phyloP scores from a whole-genome alignment of 1,284 basidiomycete species.

The Malassezia restricta region DNA sequence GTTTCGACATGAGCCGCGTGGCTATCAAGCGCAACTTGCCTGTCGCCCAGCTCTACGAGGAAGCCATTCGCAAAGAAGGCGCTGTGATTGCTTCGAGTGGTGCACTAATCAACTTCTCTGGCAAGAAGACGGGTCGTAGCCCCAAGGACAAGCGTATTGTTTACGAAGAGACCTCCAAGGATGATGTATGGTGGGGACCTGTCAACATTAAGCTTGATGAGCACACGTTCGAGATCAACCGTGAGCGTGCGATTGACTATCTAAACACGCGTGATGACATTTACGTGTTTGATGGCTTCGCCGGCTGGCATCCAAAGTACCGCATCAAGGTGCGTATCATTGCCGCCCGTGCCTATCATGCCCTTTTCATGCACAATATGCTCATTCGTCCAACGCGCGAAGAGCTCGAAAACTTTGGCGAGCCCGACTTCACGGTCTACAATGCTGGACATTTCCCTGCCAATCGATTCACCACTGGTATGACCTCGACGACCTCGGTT shows the following conservation, averaged over 20 bases:
- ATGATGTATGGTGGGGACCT: constrained; percentile 98
- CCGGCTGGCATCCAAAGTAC: constrained; percentile 98
- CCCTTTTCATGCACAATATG: constrained; percentile 92
- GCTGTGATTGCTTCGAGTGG: constrained; percentile 92
- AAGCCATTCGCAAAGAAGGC: constrained; percentile 93
- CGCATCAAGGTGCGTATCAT: constrained; percentile 99
- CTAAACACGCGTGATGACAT: constrained; percentile 92
- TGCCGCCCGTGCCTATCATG: constrained; percentile 95
- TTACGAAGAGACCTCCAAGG: constrained; percentile 90
- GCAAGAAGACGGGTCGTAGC: constrained; percentile 95
- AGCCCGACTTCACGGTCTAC: constrained; percentile 99
- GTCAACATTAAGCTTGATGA: constrained; percentile 99
- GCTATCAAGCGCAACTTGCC: constrained; percentile 76
- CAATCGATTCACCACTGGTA: constrained; percentile 98
- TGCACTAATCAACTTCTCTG: constrained; percentile 98
- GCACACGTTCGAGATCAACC: constrained; percentile 98
- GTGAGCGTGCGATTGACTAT: constrained; percentile 98
- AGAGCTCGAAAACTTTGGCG: constrained; percentile 87
- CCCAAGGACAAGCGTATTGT: constrained; percentile 99
- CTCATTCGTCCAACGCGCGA: constrained; percentile 92
- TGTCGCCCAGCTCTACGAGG: constrained; percentile 89
- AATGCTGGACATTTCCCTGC: constrained; percentile 99
- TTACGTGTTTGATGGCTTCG: constrained; percentile 96
- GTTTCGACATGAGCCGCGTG: constrained; percentile 75
- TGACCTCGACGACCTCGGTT: constrained; percentile 96